Conservation (phyloP, 192 early-diverging fungal species). For the Pilaira anomala region DNA sequence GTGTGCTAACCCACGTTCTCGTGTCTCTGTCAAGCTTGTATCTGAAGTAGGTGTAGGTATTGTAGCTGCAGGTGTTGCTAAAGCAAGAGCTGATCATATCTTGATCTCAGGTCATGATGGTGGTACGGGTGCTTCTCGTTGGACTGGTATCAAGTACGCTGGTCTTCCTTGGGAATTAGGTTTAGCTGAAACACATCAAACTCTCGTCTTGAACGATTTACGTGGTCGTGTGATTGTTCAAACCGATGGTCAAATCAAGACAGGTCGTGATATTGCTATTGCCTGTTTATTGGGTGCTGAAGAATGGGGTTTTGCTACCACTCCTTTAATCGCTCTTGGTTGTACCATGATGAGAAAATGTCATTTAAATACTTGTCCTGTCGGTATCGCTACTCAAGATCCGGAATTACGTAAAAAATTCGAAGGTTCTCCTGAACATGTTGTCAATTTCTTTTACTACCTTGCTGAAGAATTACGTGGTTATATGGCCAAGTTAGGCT, state of each 20-base stretch:
- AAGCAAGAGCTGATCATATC: constrained; percentile 97
- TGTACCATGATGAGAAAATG: constrained; percentile 93
- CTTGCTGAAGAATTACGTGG: constrained; percentile 91
- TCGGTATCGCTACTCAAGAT: constrained; percentile 98
- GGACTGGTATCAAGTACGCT: constrained; percentile 98
- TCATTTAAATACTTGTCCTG: constrained; percentile 88
- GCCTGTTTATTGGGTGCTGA: constrained; percentile 97
- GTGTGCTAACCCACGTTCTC: constrained; percentile 84
- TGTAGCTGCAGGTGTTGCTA: constrained; percentile 95
- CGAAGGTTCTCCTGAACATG: constrained; percentile 89
- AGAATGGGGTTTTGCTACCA: constrained; percentile 99
- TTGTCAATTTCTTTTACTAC: constrained; percentile 99
- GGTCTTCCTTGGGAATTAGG: constrained; percentile 99
- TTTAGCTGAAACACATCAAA: constrained; percentile 98
- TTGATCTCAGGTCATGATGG: constrained; percentile 95
- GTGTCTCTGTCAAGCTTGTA: constrained; percentile 96
- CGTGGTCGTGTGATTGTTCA: constrained; percentile 95
- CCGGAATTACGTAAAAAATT: constrained; percentile 92
- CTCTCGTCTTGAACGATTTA: constrained; percentile 93
- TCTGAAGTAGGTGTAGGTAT: constrained; percentile 98
- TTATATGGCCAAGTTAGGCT: constrained; percentile 94
- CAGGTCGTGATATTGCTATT: constrained; percentile 94
- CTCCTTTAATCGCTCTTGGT: constrained; percentile 96
- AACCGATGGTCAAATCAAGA: constrained; percentile 98
- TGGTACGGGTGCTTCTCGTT: constrained; percentile 97